These are phyloP conservation scores for Cystobasidiaceae sp. DNA, from an alignment of 1,284 basidiomycete genomes.

Conservation along the genomic window DNA sequence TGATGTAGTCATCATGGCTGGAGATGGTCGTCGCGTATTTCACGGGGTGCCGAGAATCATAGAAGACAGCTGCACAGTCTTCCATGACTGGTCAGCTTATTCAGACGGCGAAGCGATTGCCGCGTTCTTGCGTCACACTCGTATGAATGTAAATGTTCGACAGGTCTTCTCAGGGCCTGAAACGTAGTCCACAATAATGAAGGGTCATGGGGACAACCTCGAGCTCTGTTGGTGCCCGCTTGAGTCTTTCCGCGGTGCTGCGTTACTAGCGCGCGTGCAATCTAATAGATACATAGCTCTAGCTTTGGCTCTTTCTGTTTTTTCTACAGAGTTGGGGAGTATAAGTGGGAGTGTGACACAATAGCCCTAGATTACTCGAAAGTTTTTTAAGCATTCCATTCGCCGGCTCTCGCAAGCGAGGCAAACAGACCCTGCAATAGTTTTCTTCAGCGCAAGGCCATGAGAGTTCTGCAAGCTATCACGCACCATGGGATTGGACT, in stretches of 20 bases:
- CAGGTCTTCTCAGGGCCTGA: constrained; percentile 54
- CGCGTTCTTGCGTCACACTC: constrained; percentile 59
- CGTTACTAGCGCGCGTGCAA: no score
- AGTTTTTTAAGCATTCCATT: constrained; percentile 58
- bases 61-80: not conserved
- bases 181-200: not conserved
- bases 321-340: no score
- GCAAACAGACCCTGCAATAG: constrained; percentile 55
- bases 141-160: constrained; percentile 84
- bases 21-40: constrained; percentile 71
- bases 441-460: not conserved
- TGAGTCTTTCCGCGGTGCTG: no score
- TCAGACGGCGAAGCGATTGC: constrained; percentile 56
- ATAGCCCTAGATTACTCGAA: not conserved
- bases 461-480: not conserved
- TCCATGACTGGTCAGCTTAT: constrained; percentile 16
- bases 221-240: no score
- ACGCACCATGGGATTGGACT: constrained; percentile 59
- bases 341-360: no score
- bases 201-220: not conserved
- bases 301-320: no score
- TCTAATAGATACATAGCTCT: no score
- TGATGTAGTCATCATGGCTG: constrained; percentile 87
- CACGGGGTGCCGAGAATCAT: constrained; percentile 57
- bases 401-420: constrained; percentile 73